These are phyloP conservation scores for Yamadazyma dushanensis DNA, from an alignment of 1,139 yeast species.

Conservation along the genomic window DNA sequence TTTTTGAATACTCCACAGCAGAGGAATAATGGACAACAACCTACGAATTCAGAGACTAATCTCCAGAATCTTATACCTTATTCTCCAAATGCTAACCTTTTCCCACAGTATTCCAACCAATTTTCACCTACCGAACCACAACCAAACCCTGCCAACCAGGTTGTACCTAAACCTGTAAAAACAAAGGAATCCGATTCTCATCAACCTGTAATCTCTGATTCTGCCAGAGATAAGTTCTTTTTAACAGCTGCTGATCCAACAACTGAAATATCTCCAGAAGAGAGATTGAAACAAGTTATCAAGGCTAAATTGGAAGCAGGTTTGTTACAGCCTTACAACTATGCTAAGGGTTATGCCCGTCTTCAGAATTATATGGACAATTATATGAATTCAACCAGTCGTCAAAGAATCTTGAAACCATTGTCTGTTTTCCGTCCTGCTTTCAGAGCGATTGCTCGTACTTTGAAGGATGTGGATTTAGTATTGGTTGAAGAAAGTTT, in stretches of 20 bases:
- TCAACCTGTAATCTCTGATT: constrained; percentile 62
- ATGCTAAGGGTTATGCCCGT: constrained; percentile 91
- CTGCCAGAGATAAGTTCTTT: constrained; percentile 91
- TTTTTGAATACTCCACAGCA: constrained; percentile 1
- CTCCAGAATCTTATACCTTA: constrained; percentile 28
- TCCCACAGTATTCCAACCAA: constrained; percentile 17
- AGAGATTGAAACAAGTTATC: constrained; percentile 89
- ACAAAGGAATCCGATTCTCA: constrained; percentile 16
- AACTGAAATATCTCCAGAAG: constrained; percentile 92
- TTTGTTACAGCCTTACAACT: constrained; percentile 85
- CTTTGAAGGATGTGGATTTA: constrained; percentile 87
- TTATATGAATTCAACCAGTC: constrained; percentile 81
- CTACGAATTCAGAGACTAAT: constrained; percentile 15
- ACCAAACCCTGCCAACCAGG: background rate
- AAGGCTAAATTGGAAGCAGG: constrained; percentile 96
- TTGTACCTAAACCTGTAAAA: constrained; percentile 8
- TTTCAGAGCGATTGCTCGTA: constrained; percentile 87
- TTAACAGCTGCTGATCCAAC: constrained; percentile 97
- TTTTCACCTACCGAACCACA: constrained; percentile 1
- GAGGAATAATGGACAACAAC: background rate
- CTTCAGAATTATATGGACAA: constrained; percentile 90
- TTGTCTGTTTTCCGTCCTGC: constrained; percentile 88
- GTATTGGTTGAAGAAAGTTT: constrained; percentile 92
- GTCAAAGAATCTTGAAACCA: constrained; percentile 88
- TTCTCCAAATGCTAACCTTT: constrained; percentile 30